Percentiles rank a stretch among this genome's conserved stretches.
Evolutionary conservation across 2,329 filamentous ascomycete genomes (phyloP).

Genomic region (Fusarium chaquense): DNA sequence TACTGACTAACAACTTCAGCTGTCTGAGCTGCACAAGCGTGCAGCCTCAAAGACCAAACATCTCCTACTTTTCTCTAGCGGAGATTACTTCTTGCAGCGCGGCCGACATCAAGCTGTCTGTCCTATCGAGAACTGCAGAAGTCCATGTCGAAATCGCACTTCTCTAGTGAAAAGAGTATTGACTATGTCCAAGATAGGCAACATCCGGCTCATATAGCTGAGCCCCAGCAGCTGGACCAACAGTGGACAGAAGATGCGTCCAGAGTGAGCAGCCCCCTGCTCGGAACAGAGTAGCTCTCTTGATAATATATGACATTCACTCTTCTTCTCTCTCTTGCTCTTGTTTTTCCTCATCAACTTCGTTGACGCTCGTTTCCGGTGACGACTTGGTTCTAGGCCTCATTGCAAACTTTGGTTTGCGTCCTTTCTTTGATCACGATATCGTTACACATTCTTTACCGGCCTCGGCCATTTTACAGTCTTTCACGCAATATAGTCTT

Average conservation of each 20-base stretch:
- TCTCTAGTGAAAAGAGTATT: constrained; percentile 15
- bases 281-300: constrained; percentile 2
- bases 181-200: constrained; percentile 40
- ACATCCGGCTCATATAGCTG: constrained; percentile 39
- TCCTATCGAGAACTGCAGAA: constrained; percentile 12
- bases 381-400: constrained; percentile 50
- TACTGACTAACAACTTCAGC: constrained; percentile 9
- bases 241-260: constrained; percentile 18
- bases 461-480: constrained; percentile 54
- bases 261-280: constrained; percentile 10
- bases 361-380: constrained; percentile 45
- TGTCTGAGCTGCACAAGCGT: constrained; percentile 18
- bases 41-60: constrained; percentile 8
- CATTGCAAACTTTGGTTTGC: constrained; percentile 54
- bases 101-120: constrained; percentile 13
- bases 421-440: constrained; percentile 55
- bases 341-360: constrained; percentile 37
- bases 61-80: constrained; percentile 13
- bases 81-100: constrained; percentile 36
- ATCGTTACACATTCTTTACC: constrained; percentile 49
- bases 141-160: constrained; percentile 3
- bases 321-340: constrained; percentile 14
- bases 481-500: constrained; percentile 44
- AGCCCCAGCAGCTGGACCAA: constrained; percentile 15
- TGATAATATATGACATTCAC: constrained; percentile 17